Evolutionary conservation across 345 rosid species (phyloP).

Genomic region (Pugionium dolabratum): DNA sequence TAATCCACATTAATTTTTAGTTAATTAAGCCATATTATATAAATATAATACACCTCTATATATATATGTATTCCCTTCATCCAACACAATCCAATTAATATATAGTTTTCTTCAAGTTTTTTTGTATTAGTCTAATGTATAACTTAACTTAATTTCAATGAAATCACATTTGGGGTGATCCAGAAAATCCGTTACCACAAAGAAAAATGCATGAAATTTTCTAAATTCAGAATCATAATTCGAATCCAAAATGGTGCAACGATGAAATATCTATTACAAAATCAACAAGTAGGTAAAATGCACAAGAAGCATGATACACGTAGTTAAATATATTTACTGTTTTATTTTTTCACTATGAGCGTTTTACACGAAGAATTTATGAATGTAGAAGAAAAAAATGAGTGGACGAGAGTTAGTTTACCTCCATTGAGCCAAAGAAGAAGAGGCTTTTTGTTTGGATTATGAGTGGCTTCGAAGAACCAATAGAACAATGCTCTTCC

Average conservation of each 20-base stretch:
- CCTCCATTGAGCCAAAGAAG: constrained; percentile 92
- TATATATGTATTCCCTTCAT: not conserved
- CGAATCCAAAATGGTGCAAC: not conserved
- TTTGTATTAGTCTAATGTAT: not conserved
- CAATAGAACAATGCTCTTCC: constrained; percentile 85
- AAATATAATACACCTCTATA: not conserved
- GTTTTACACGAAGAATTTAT: not conserved
- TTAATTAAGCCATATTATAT: not conserved
- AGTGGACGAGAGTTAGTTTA: constrained; percentile 34
- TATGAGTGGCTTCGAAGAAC: constrained; percentile 65
- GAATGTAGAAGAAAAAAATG: not conserved
- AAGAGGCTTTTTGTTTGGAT: constrained; percentile 55
- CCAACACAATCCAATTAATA: constrained; percentile 8
- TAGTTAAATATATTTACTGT: not conserved
- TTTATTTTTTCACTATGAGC: not conserved
- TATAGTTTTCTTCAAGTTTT: not conserved
- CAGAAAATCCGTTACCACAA: constrained; percentile 4
- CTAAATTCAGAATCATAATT: not conserved
- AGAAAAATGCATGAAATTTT: not conserved
- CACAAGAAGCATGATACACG: constrained; percentile 27
- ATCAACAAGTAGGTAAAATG: constrained; percentile 30
- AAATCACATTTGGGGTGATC: not conserved
- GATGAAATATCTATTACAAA: not conserved
- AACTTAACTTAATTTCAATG: constrained; percentile 13
- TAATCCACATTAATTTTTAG: not conserved